Percentiles rank a stretch among this genome's conserved stretches.
phyloP scores from a whole-genome alignment of 768 basidiomycete genomes.

The Amanita fuliginea region DNA sequence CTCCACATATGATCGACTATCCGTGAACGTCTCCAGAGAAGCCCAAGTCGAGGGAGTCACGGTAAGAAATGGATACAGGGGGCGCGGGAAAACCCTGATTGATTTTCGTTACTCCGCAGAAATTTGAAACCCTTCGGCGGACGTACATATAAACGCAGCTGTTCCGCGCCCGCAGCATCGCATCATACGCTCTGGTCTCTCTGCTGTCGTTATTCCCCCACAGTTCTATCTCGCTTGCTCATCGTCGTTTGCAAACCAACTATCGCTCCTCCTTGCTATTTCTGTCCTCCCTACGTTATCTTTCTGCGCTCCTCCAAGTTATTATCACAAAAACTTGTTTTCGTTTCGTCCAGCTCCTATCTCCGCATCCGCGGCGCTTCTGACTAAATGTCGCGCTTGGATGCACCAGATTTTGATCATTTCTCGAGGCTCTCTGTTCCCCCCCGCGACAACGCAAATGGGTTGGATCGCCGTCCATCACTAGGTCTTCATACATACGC shows the following conservation, averaged over 20 bases:
- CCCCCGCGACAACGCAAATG: constrained; percentile 16
- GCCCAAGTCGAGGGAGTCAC: constrained; percentile 3
- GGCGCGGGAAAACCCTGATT: constrained; percentile 24
- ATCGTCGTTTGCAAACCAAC: constrained; percentile 26
- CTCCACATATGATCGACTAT: constrained; percentile 2
- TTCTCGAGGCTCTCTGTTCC: constrained; percentile 19
- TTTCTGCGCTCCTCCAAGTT: constrained; percentile 4
- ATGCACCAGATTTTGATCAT: constrained; percentile 29
- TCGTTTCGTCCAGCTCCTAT: neutral
- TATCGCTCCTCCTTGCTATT: constrained; percentile 21
- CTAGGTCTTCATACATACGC: constrained; percentile 5
- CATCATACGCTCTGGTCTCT: constrained; percentile 8
- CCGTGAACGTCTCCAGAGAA: neutral
- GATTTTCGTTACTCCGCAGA: constrained; percentile 22
- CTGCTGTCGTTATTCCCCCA: constrained; percentile 23
- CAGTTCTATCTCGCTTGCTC: constrained; percentile 25
- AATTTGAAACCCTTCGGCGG: constrained; percentile 21
- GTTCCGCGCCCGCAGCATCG: constrained; percentile 9
- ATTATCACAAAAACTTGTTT: neutral
- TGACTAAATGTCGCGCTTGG: constrained; percentile 35
- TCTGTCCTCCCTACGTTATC: constrained; percentile 10
- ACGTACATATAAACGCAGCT: constrained; percentile 11
- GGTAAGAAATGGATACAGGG: constrained; percentile 8
- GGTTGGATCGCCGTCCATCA: constrained; percentile 22
- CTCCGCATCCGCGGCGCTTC: neutral